These are phyloP conservation scores for Amborella trichopoda DNA, from an alignment of 164 flowering plant species.

Conservation along the genomic window DNA sequence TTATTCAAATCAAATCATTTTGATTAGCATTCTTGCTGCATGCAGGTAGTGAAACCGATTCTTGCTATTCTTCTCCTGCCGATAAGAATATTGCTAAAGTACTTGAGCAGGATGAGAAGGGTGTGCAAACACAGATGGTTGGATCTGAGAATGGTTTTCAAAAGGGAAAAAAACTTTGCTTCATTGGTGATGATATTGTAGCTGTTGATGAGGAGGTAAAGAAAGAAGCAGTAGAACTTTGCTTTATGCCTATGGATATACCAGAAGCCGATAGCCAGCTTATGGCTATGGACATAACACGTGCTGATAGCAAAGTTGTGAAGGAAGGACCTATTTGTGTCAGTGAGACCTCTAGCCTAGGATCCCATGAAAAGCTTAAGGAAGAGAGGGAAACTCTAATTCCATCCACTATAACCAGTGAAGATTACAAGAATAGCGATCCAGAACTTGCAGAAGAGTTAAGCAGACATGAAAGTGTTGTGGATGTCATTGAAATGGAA, in stretches of 20 bases:
- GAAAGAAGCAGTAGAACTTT: too few species aligned
- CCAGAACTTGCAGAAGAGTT: slow-evolving; percentile 7
- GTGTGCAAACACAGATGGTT: slow-evolving; percentile 14
- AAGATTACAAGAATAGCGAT: slow-evolving; percentile 2
- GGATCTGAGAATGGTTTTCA: too few species aligned
- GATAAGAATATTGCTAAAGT: slow-evolving; percentile 6
- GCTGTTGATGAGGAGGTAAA: too few species aligned
- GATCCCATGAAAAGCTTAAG: too few species aligned
- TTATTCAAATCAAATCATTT: too few species aligned
- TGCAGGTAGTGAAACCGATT: slow-evolving; percentile 14
- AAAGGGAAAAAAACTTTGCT: too few species aligned
- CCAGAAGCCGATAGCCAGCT: too few species aligned
- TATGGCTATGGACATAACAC: slow-evolving; percentile 7
- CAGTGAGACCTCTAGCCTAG: too few species aligned
- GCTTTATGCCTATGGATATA: too few species aligned
- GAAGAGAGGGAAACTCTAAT: slow-evolving; percentile 11
- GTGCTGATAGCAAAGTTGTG: slow-evolving; percentile 7
- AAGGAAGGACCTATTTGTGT: too few species aligned
- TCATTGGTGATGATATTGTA: too few species aligned
- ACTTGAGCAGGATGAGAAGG: slow-evolving; percentile 10
- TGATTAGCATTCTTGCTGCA: not conserved
- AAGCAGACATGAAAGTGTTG: slow-evolving; percentile 9
- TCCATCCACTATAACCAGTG: slow-evolving; percentile 6
- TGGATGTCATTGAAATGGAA: slow-evolving; percentile 7
- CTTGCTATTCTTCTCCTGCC: slow-evolving; percentile 2